Conservation (phyloP, 2,329 filamentous ascomycete species). For the Fusarium anguioides region DNA sequence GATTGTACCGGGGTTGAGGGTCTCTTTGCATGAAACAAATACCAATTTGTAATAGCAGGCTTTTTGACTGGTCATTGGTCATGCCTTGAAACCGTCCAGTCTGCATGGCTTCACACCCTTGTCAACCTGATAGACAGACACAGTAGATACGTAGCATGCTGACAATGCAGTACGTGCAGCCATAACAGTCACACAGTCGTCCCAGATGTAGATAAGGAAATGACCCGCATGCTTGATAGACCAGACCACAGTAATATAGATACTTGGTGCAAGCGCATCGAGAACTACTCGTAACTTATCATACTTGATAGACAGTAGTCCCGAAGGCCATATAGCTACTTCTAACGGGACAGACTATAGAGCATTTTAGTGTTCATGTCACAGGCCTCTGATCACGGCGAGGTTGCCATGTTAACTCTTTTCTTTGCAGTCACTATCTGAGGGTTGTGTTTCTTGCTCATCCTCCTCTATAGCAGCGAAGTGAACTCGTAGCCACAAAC, state of each 20-base stretch:
- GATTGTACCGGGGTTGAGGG: neutral
- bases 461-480: slow-evolving; percentile 66
- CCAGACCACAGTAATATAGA: too few relatives aligned
- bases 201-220: too few relatives aligned
- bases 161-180: neutral
- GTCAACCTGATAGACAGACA: neutral
- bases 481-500: slow-evolving; percentile 72
- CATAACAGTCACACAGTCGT: neutral
- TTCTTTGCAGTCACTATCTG: slow-evolving; percentile 25
- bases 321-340: too few relatives aligned
- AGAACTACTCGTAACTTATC: too few relatives aligned
- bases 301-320: too few relatives aligned
- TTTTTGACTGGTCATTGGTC: neutral
- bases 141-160: neutral
- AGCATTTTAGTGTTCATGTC: too few relatives aligned
- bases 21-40: neutral
- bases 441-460: slow-evolving; percentile 20
- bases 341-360: too few relatives aligned
- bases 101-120: neutral
- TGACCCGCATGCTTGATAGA: too few relatives aligned
- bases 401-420: slow-evolving; percentile 36
- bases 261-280: too few relatives aligned
- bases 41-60: neutral
- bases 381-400: neutral
- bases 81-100: too few relatives aligned